Evolutionary conservation across 169 alveolate genomes (phyloP), one percentile per base, ranked within the genome.

Genomic region (Plasmodium sp.): DNA sequence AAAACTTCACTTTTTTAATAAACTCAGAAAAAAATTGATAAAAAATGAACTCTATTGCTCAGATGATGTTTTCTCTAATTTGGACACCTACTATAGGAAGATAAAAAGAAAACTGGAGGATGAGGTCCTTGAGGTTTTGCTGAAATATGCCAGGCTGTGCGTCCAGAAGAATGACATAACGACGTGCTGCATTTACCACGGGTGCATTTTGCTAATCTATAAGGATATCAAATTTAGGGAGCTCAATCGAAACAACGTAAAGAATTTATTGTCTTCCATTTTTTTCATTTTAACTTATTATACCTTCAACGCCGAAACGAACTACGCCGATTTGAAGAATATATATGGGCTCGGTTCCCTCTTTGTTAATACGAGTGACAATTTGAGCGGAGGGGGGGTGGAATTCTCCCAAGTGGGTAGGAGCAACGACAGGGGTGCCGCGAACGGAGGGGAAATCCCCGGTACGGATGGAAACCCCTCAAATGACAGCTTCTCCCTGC

Each of bases 271-370:
- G 58, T 81, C 95, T 2, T 92, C 95, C n/a, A 92, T 58, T 2
- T 92, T 92, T 74, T 92, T 92, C 58, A 81, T 92, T 22, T 45
- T 92, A 77, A 92, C 95, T 18, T 92, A 92, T 51, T 92, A 81
- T 34, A 92, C 83, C 41, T 92, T 92, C 79, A 82, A 43, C 33
- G 88, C 95, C 2, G 95, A 92, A 92, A 81, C 88, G 27, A 82
- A 92, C 83, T 92, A 81, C 74, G 45, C 95, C 2, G 85, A 92
- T 82, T 83, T 92, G 56, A 92, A 92, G 83, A 71, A 92, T 58
- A 73, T 92, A 22, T 92, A 92, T 43, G 95, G 95, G 18, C 62
- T 92, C 58, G 95, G 95, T 71, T 92, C 95, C n/a, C 54, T 92
- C 36, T 92, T 92, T 92, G 95, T 92, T 16, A 92, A 92, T 72